Base-by-base conservation (phyloP, 768 basidiomycete species). In the Xerocomus brunneocitrinus region DNA sequence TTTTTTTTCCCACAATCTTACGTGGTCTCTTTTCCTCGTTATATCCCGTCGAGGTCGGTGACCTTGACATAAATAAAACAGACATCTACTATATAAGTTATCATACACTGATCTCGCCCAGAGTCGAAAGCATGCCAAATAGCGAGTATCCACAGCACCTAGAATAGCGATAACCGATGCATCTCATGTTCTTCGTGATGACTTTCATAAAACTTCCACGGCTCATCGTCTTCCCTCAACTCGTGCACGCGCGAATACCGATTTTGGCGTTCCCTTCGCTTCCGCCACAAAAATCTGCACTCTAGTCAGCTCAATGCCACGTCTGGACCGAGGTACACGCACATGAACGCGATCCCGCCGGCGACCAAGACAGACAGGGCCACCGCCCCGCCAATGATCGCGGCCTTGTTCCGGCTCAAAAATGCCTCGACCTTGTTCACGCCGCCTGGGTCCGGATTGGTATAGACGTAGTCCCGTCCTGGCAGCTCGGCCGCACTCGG, bases 381-480 rank as follows among this genome's bases (percentile, higher is more conserved):
- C 31, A 79, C 51, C 4, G 75, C 57, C 2, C 75, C 80, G 9
- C 80, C 79, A 31, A 84, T 67, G 30, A 86, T 67, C 35, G 66
- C 70, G 49, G 72, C 72, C 68, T 79, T 79, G 56, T 81, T 67
- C 22, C 57, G 59, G 2, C 57, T 52, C 58, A 85, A 64, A 58
- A 85, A 84, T 0, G 56, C 55, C 42, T 56, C 61, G 27, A 82
- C 55, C 56, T 76, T 75, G 44, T 40, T 43, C 30, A 79, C n/a
- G 6, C 79, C 82, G 44, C 76, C 62, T 10, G 77, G 79, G 61
- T 83, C 80, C 5, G 85, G 85, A 66, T 85, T 69, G 24, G 71
- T 71, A 59, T 84, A 85, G 0, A 38, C 47, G 2, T 73, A 67
- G 47, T 77, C 70, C 50, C 85, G 63, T 3, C 58, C 57, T 0